These are phyloP conservation scores for Saccharomycopsis guyanensis DNA, from an alignment of 805 yeast species.

Conservation along the genomic window DNA sequence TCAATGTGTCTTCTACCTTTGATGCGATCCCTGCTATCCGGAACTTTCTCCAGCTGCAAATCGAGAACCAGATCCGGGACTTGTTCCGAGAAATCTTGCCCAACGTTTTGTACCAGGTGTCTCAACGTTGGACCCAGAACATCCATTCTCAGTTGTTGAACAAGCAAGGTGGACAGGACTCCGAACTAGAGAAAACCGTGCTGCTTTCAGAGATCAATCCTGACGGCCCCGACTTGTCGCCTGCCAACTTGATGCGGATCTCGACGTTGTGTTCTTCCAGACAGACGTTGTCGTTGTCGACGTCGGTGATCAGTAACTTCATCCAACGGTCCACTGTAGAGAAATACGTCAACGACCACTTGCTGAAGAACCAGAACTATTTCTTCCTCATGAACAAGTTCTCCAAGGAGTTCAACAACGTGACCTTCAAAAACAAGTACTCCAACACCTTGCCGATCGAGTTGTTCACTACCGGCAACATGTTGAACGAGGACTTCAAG, in stretches of 20 bases:
- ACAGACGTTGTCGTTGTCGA: conserved; percentile 67
- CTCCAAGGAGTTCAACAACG: conserved; percentile 14
- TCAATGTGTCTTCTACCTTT: conserved; percentile 79
- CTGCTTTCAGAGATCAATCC: conserved; percentile 46
- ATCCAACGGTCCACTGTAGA: conserved; percentile 49
- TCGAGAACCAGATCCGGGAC: conserved; percentile 72
- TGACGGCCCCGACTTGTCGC: conserved; percentile 53
- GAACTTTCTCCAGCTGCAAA: conserved; percentile 72
- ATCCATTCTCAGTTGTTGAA: conserved; percentile 24
- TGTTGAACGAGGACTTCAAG: conserved; percentile 5
- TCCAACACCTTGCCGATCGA: conserved; percentile 17
- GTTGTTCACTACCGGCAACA: conserved; percentile 4
- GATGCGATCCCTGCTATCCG: conserved; percentile 80
- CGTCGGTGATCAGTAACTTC: conserved; percentile 50
- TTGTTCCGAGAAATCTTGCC: conserved; percentile 81
- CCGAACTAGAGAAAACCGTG: conserved; percentile 28
- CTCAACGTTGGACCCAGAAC: conserved; percentile 49
- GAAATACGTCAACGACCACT: conserved; percentile 14
- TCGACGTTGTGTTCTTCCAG: conserved; percentile 65
- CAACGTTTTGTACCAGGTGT: conserved; percentile 65
- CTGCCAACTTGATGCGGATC: conserved; percentile 60
- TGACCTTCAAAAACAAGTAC: conserved; percentile 11
- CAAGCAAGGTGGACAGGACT: conserved; percentile 11
- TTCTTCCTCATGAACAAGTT: conserved; percentile 14
- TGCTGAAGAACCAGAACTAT: conserved; percentile 10